Conservation (phyloP, 1,284 basidiomycete species). For the Heterobasidion parviporum region DNA sequence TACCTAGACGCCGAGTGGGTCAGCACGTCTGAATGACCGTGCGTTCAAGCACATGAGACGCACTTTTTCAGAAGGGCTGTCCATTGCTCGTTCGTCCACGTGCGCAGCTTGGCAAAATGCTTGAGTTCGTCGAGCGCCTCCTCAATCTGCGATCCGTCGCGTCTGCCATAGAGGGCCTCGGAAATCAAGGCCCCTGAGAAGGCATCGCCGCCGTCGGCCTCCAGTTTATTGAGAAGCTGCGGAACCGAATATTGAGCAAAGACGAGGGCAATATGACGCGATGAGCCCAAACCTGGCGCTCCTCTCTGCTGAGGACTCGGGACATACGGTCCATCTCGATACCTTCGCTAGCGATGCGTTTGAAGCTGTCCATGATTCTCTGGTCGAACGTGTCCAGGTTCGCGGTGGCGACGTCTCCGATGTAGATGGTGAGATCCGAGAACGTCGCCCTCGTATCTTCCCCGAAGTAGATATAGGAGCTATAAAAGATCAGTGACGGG, state of each 20-base stretch:
- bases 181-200: constrained; percentile 69
- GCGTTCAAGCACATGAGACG: constrained; percentile 7
- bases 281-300: constrained; percentile 56
- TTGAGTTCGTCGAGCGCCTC: constrained; percentile 75
- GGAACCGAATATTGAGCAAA: neutral
- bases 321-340: constrained; percentile 91
- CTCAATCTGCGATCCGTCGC: constrained; percentile 76
- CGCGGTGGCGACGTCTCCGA: constrained; percentile 81
- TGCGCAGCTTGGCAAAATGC: constrained; percentile 58
- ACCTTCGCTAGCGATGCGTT: constrained; percentile 66
- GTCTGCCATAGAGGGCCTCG: constrained; percentile 86
- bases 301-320: constrained; percentile 83
- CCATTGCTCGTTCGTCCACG: constrained; percentile 81
- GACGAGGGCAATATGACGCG: neutral
- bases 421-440: constrained; percentile 69
- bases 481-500: constrained; percentile 23
- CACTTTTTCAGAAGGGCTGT: constrained; percentile 71
- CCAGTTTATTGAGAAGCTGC: constrained; percentile 68
- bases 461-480: constrained; percentile 82
- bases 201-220: constrained; percentile 69
- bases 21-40: constrained; percentile 1
- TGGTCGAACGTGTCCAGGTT: constrained; percentile 67
- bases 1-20: constrained; percentile 42
- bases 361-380: constrained; percentile 66
- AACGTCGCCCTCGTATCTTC: constrained; percentile 72